These are phyloP conservation scores for Zopfochytrium polystomum DNA, from an alignment of 371 early-diverging fungal genomes.

Conservation along the genomic window DNA sequence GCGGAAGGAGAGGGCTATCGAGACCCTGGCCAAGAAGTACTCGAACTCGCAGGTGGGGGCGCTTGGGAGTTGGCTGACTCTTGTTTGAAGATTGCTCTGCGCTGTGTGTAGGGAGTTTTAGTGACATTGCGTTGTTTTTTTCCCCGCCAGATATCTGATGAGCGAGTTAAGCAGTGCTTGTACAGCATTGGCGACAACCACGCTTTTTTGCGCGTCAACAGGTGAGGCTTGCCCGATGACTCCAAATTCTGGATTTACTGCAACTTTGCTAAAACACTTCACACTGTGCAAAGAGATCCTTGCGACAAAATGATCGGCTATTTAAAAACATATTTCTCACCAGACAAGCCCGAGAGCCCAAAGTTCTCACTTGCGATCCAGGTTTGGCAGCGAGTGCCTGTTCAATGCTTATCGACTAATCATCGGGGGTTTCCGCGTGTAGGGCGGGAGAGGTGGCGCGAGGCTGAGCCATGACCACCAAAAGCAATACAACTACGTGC, in stretches of 20 bases:
- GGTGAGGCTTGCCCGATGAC: slow-evolving; percentile 9
- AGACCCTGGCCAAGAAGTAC: slow-evolving; percentile 75
- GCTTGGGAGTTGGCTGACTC: background rate
- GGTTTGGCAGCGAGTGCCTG: too few species aligned
- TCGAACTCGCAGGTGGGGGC: slow-evolving; percentile 32
- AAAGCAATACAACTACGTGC: slow-evolving; percentile 89
- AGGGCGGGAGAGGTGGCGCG: slow-evolving; percentile 75
- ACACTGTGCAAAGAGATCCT: slow-evolving; percentile 66
- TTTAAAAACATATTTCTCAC: slow-evolving; percentile 64
- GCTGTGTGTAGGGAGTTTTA: background rate
- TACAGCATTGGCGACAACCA: slow-evolving; percentile 96
- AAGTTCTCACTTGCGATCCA: slow-evolving; percentile 78
- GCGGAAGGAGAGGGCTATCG: slow-evolving; percentile 88
- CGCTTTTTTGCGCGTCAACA: slow-evolving; percentile 73
- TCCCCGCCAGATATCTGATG: slow-evolving; percentile 35
- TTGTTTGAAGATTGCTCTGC: too few species aligned
- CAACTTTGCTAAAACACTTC: background rate
- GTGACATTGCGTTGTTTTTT: background rate
- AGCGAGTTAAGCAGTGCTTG: slow-evolving; percentile 81
- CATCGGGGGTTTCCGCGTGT: too few species aligned
- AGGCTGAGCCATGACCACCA: slow-evolving; percentile 88
- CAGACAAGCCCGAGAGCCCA: slow-evolving; percentile 50
- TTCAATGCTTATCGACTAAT: too few species aligned
- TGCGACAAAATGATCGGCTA: slow-evolving; percentile 87
- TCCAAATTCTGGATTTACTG: background rate